Conservation (phyloP, 2,329 filamentous ascomycete genomes). For the Phialocephala subalpina region DNA sequence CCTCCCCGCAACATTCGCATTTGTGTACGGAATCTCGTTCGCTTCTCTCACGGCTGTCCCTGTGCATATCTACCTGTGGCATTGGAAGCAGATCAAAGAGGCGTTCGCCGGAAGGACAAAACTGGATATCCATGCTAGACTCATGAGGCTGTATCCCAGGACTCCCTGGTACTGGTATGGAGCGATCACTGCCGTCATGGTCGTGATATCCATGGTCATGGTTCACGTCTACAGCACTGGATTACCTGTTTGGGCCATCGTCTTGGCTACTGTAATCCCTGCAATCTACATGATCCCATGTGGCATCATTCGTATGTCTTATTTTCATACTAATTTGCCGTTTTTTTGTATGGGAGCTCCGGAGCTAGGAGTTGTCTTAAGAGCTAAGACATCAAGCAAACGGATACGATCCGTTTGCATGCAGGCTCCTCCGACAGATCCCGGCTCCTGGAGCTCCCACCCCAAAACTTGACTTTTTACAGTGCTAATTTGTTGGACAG, state of each 20-base stretch:
- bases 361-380: too few species aligned
- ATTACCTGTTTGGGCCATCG: slow-evolving; percentile 44
- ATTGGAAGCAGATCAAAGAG: slow-evolving; percentile 69
- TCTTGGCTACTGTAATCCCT: slow-evolving; percentile 43
- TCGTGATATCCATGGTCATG: slow-evolving; percentile 43
- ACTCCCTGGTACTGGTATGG: slow-evolving; percentile 65
- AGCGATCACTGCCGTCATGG: slow-evolving; percentile 42
- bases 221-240: slow-evolving; percentile 42
- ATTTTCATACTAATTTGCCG: too few species aligned
- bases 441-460: too few species aligned
- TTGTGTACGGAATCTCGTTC: slow-evolving; percentile 76
- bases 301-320: slow-evolving; percentile 49
- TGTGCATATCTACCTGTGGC: slow-evolving; percentile 70
- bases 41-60: slow-evolving; percentile 74
- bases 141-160: slow-evolving; percentile 64
- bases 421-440: too few species aligned
- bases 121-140: slow-evolving; percentile 59
- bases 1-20: slow-evolving; percentile 74
- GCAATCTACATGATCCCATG: slow-evolving; percentile 41
- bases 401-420: too few species aligned
- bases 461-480: too few species aligned
- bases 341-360: too few species aligned
- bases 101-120: slow-evolving; percentile 41
- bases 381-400: too few species aligned
- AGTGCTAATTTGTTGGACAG: too few species aligned